Evolutionary conservation across 495 filamentous ascomycete species (phyloP).

Genomic region (Aspergillus biplanus): DNA sequence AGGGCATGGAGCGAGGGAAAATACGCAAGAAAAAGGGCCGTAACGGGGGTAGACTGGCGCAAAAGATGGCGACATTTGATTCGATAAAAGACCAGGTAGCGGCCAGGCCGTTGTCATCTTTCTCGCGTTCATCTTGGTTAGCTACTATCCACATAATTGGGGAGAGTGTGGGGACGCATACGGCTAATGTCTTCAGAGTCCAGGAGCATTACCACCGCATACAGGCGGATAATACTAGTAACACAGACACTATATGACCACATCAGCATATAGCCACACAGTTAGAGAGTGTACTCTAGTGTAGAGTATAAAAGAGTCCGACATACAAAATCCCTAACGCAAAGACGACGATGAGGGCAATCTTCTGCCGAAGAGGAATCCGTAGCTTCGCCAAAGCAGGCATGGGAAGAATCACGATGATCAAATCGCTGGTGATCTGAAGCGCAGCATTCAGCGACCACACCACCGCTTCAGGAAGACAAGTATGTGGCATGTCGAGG

Average conservation of each 20-base stretch:
- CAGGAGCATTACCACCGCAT: slow-evolving; percentile 20
- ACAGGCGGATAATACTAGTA: slow-evolving; percentile 39
- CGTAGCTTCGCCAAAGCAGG: slow-evolving; percentile 42
- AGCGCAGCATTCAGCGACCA: slow-evolving; percentile 49
- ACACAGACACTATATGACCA: slow-evolving; percentile 40
- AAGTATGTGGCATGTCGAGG: slow-evolving; percentile 16
- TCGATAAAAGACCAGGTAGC: slow-evolving; percentile 81
- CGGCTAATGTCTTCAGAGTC: slow-evolving; percentile 26
- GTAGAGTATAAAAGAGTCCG: background rate
- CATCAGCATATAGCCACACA: slow-evolving; percentile 4
- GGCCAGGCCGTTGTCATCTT: slow-evolving; percentile 49
- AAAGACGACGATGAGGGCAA: slow-evolving; percentile 47
- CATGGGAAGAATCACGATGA: slow-evolving; percentile 54
- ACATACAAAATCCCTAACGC: slow-evolving; percentile 54
- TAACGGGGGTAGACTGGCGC: slow-evolving; percentile 79
- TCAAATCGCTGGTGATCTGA: slow-evolving; percentile 51
- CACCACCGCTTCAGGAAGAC: slow-evolving; percentile 37
- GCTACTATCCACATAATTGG: background rate
- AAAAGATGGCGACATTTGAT: slow-evolving; percentile 79
- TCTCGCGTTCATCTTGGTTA: slow-evolving; percentile 10
- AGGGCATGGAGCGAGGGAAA: slow-evolving; percentile 53
- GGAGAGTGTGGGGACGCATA: slow-evolving; percentile 18
- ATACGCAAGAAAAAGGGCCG: slow-evolving; percentile 78
- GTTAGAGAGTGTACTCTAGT: background rate
- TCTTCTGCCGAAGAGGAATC: slow-evolving; percentile 44